A percentile compares a stretch with the other conserved stretches of the same genome.
phyloP scores from a whole-genome alignment of 2,329 filamentous ascomycete species.

The Fusarium aywerte region DNA sequence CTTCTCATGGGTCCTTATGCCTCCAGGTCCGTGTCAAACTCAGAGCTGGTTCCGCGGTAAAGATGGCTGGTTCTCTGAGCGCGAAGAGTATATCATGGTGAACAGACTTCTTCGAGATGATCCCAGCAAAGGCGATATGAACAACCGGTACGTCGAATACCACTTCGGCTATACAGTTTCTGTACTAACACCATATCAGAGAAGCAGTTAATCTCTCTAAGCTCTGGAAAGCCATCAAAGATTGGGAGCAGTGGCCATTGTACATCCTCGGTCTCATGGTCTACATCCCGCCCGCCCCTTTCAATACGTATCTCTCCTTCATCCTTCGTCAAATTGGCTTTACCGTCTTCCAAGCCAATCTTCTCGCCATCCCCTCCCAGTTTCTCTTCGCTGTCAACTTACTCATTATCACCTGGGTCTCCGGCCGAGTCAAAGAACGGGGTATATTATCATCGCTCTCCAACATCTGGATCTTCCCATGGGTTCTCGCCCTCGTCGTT shows the following conservation, averaged over 20 bases:
- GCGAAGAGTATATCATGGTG: conserved; percentile 70
- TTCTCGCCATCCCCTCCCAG: conserved; percentile 58
- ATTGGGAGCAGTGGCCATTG: conserved; percentile 69
- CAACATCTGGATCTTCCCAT: conserved; percentile 63
- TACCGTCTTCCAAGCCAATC: conserved; percentile 58
- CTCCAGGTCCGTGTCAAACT: conserved; percentile 60
- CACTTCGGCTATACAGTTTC: fast-evolving
- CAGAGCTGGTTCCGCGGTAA: conserved; percentile 67
- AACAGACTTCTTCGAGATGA: conserved; percentile 70
- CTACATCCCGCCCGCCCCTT: conserved; percentile 57
- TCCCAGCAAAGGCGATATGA: conserved; percentile 70
- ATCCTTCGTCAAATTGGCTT: conserved; percentile 58
- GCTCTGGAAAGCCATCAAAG: conserved; percentile 64
- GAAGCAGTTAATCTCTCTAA: conserved; percentile 45
- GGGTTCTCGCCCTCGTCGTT: conserved; percentile 57
- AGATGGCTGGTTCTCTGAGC: conserved; percentile 70
- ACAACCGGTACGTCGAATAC: conserved; percentile 57
- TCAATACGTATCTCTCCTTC: conserved; percentile 58
- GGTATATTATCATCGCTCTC: conserved; percentile 58
- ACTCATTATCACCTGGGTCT: conserved; percentile 58
- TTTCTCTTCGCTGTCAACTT: conserved; percentile 60
- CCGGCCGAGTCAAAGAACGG: conserved; percentile 57
- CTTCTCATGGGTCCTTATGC: conserved; percentile 59
- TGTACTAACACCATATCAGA: conserved; percentile 48
- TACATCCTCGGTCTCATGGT: conserved; percentile 60